These are phyloP conservation scores for Primulina tabacum DNA, from an alignment of 257 asterid genomes.

Conservation along the genomic window DNA sequence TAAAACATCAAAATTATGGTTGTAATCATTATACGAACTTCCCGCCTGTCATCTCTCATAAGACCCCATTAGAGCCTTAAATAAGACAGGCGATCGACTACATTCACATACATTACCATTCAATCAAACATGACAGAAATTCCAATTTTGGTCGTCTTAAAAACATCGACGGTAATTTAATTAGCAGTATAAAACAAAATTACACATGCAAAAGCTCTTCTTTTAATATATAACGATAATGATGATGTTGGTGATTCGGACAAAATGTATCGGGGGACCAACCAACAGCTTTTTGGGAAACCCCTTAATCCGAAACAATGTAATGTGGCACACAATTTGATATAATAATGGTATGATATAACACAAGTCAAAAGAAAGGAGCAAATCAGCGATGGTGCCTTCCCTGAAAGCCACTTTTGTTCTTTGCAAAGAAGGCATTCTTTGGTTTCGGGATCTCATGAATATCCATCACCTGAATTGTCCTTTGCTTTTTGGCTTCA, in stretches of 20 bases:
- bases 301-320: constrained; percentile 22
- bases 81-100: too few relatives aligned
- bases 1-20: too few relatives aligned
- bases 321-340: constrained; percentile 12
- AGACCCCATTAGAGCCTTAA: too few relatives aligned
- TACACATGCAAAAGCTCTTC: constrained; percentile 23
- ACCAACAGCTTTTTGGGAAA: constrained; percentile 24
- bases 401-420: constrained; percentile 87
- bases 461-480: constrained; percentile 94
- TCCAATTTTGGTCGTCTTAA: constrained; percentile 10
- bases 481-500: constrained; percentile 97
- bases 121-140: too few relatives aligned
- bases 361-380: constrained; percentile 8
- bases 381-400: constrained; percentile 69
- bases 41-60: too few relatives aligned
- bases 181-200: constrained; percentile 14
- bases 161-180: constrained; percentile 14
- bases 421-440: constrained; percentile 78
- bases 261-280: constrained; percentile 17
- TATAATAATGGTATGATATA: not conserved
- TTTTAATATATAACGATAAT: constrained; percentile 13
- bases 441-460: constrained; percentile 86
- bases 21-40: too few relatives aligned
- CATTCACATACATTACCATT: too few relatives aligned
- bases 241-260: not conserved